A percentile compares a stretch with the other conserved stretches of the same genome.
Evolutionary conservation across 768 basidiomycete species (phyloP).

Genomic region (Trametes coccinea): DNA sequence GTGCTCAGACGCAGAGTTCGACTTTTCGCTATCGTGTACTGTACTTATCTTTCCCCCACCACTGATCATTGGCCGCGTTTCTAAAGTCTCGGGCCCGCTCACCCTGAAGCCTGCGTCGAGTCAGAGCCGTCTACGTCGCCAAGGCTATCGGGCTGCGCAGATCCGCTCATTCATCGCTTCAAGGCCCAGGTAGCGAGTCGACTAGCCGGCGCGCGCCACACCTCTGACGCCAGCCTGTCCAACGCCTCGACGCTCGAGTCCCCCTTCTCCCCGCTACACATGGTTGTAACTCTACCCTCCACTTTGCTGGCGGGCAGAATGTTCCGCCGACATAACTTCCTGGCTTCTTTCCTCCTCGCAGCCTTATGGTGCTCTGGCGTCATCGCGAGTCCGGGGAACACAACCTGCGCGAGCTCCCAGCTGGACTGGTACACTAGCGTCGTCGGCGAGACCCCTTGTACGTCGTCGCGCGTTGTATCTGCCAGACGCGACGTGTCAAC

Average conservation of each 20-base stretch:
- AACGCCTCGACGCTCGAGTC: not conserved
- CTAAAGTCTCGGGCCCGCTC: no score
- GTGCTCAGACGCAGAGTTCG: no score
- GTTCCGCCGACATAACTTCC: not conserved
- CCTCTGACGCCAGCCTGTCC: not conserved
- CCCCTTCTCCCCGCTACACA: not conserved
- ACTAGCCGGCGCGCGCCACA: not conserved
- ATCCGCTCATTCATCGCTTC: not conserved
- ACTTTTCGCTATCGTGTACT: no score
- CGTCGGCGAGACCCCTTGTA: conserved; percentile 23
- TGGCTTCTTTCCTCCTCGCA: not conserved
- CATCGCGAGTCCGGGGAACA: conserved; percentile 9
- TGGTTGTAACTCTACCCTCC: not conserved
- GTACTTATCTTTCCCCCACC: no score
- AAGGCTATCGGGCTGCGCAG: not conserved
- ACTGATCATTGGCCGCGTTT: no score
- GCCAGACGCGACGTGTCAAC: no score
- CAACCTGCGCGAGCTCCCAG: conserved; percentile 19
- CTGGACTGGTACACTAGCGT: conserved; percentile 24
- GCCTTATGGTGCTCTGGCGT: not conserved
- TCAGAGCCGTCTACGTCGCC: not conserved
- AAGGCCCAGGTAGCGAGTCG: not conserved
- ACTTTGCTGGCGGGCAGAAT: not conserved
- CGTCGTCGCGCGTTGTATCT: conserved; percentile 11
- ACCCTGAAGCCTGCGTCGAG: no score